Conservation (phyloP, 805 yeast species). For the Ogataea ramenticola region DNA sequence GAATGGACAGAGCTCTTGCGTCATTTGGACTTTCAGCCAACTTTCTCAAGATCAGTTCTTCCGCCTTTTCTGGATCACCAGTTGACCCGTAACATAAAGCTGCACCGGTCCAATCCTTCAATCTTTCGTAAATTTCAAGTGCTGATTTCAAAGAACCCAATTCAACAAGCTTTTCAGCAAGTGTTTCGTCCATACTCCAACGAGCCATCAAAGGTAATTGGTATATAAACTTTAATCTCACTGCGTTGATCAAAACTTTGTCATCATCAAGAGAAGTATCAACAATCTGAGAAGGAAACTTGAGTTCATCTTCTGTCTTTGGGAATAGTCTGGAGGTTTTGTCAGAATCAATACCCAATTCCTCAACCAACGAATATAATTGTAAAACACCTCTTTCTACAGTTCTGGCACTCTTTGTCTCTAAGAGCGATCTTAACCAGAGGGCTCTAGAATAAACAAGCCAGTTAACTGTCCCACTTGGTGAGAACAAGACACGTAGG, state of each 20-base stretch:
- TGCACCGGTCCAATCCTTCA: slow-evolving; percentile 69
- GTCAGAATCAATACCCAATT: slow-evolving; percentile 60
- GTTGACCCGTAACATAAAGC: slow-evolving; percentile 88
- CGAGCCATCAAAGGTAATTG: slow-evolving; percentile 72
- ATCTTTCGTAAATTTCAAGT: slow-evolving; percentile 76
- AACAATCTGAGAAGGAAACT: slow-evolving; percentile 15
- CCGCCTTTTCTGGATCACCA: slow-evolving; percentile 66
- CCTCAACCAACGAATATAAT: slow-evolving; percentile 87
- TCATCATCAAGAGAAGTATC: slow-evolving; percentile 15
- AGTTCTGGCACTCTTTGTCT: slow-evolving; percentile 73
- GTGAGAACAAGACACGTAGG: slow-evolving; percentile 57
- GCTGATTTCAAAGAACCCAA: slow-evolving; percentile 84
- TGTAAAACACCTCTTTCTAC: slow-evolving; percentile 92
- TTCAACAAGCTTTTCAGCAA: slow-evolving; percentile 84
- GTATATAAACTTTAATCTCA: slow-evolving; percentile 63
- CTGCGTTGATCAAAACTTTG: slow-evolving; percentile 32
- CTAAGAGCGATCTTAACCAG: slow-evolving; percentile 86
- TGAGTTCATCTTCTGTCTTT: slow-evolving; percentile 24
- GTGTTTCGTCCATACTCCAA: slow-evolving; percentile 73
- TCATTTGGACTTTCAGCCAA: slow-evolving; percentile 56
- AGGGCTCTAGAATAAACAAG: slow-evolving; percentile 70
- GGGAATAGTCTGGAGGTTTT: slow-evolving; percentile 46
- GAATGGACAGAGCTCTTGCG: slow-evolving; percentile 74
- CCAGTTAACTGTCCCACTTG: slow-evolving; percentile 54
- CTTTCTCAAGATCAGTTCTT: slow-evolving; percentile 46